Conservation (phyloP, 108 stramenopile genomes). For the Skeletonema potamos region DNA sequence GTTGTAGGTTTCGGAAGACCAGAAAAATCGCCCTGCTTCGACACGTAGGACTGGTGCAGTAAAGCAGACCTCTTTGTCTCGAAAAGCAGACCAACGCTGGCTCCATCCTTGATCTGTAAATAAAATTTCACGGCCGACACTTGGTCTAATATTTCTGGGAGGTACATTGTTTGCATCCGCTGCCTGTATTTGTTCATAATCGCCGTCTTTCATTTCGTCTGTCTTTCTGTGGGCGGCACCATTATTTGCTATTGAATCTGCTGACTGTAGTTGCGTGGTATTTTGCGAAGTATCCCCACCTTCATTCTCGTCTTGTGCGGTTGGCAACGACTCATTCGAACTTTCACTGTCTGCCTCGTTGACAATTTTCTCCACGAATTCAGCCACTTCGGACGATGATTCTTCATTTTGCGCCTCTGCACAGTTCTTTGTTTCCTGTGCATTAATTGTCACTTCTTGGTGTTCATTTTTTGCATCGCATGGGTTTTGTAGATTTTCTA, state of each 20-base stretch:
- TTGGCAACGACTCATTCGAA: not conserved
- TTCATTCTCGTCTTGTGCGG: not conserved
- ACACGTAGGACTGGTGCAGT: conserved; percentile 15
- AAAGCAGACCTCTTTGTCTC: conserved; percentile 6
- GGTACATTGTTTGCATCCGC: not conserved
- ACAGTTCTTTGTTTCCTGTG: not conserved
- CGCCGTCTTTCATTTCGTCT: not conserved
- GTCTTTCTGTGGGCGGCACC: not conserved
- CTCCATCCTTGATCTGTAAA: not conserved
- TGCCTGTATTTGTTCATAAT: not conserved
- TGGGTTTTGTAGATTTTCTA: too few species aligned
- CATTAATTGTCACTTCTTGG: not conserved
- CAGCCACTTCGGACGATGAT: not conserved
- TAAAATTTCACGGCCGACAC: not conserved
- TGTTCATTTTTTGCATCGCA: too few species aligned
- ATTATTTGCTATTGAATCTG: not conserved
- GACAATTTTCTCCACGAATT: not conserved
- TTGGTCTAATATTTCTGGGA: not conserved
- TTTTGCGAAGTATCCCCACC: not conserved
- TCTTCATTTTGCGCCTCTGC: not conserved
- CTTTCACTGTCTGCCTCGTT: not conserved
- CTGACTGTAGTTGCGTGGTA: not conserved
- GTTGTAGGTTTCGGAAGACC: conserved; percentile 45
- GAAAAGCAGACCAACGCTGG: not conserved
- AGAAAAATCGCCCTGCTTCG: conserved; percentile 40